Evolutionary conservation across 108 stramenopile species (phyloP).

Genomic region (Nannochloropsis gaditana): DNA sequence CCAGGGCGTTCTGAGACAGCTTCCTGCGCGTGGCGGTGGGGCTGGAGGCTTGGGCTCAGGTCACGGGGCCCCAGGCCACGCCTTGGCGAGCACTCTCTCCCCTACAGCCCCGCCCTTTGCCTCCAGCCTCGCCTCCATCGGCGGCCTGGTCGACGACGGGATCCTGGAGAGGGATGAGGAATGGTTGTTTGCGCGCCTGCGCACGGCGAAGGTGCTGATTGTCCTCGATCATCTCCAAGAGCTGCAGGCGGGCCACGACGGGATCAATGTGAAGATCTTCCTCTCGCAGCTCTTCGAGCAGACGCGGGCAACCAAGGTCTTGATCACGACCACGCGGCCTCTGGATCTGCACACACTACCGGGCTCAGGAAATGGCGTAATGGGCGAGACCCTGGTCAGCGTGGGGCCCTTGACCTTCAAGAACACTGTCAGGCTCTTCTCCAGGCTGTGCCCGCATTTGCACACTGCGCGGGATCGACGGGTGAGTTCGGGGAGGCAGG

Average conservation of each 20-base stretch:
- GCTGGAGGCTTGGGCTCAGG: constrained; percentile 50
- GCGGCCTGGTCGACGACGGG: constrained; percentile 25
- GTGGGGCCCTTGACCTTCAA: constrained; percentile 62
- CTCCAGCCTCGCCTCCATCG: constrained; percentile 7
- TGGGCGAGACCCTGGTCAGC: constrained; percentile 57
- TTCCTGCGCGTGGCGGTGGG: constrained; percentile 57
- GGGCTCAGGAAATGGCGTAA: constrained; percentile 56
- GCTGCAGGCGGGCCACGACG: constrained; percentile 42
- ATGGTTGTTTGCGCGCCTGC: constrained; percentile 49
- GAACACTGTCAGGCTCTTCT: constrained; percentile 62
- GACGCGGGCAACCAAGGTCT: constrained; percentile 59
- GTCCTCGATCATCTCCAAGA: constrained; percentile 65
- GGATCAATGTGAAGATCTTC: constrained; percentile 62
- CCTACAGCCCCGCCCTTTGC: too few species aligned
- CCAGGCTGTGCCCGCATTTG: constrained; percentile 63
- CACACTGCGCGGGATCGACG: constrained; percentile 62
- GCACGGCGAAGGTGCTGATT: constrained; percentile 57
- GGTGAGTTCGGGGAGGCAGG: neutral
- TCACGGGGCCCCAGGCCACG: neutral
- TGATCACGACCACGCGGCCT: constrained; percentile 48
- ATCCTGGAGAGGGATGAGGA: constrained; percentile 27
- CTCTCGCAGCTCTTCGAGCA: constrained; percentile 62
- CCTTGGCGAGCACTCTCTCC: too few species aligned
- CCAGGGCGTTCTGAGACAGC: neutral
- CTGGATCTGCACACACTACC: constrained; percentile 10